These are phyloP conservation scores for Leucogyrophana mollusca DNA, from an alignment of 768 basidiomycete genomes.

Conservation along the genomic window DNA sequence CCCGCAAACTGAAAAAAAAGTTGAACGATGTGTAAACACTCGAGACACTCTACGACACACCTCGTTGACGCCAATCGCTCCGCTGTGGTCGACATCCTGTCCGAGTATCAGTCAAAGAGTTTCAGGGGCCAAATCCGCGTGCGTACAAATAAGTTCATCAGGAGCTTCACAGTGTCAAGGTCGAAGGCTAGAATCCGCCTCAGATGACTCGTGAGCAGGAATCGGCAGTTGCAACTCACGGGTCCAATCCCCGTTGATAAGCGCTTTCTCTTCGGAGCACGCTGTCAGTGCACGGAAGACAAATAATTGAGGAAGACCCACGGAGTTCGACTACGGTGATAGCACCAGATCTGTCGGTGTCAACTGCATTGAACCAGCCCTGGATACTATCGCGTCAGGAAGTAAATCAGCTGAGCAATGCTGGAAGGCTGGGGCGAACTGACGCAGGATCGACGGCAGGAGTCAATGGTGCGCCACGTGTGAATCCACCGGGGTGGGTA, in stretches of 20 bases:
- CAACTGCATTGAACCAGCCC: slow-evolving; percentile 71
- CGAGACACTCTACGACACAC: slow-evolving; percentile 33
- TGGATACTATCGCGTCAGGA: slow-evolving; percentile 49
- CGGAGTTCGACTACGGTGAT: slow-evolving; percentile 68
- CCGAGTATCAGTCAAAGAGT: slow-evolving; percentile 1
- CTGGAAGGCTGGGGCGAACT: slow-evolving; percentile 20
- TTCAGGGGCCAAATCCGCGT: background rate
- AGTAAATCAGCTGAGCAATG: background rate
- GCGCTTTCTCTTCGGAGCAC: slow-evolving; percentile 38
- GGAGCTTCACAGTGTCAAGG: slow-evolving; percentile 80
- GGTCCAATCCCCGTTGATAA: slow-evolving; percentile 71
- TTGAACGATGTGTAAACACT: slow-evolving; percentile 8
- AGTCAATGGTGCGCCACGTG: slow-evolving; percentile 11
- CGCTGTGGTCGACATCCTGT: slow-evolving; percentile 70
- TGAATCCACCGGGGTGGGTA: slow-evolving; percentile 14
- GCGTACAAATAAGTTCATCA: slow-evolving; percentile 78
- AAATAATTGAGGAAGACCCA: slow-evolving; percentile 33
- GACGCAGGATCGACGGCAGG: slow-evolving; percentile 78
- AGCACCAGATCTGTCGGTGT: slow-evolving; percentile 64
- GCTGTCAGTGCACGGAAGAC: background rate
- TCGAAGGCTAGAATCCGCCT: slow-evolving; percentile 58
- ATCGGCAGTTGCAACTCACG: slow-evolving; percentile 47
- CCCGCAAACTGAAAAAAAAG: slow-evolving; percentile 53
- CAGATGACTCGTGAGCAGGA: background rate
- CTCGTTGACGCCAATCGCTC: slow-evolving; percentile 80